These are phyloP conservation scores for Rhynchosporium secalis DNA, from an alignment of 2,329 filamentous ascomycete species.

Conservation along the genomic window DNA sequence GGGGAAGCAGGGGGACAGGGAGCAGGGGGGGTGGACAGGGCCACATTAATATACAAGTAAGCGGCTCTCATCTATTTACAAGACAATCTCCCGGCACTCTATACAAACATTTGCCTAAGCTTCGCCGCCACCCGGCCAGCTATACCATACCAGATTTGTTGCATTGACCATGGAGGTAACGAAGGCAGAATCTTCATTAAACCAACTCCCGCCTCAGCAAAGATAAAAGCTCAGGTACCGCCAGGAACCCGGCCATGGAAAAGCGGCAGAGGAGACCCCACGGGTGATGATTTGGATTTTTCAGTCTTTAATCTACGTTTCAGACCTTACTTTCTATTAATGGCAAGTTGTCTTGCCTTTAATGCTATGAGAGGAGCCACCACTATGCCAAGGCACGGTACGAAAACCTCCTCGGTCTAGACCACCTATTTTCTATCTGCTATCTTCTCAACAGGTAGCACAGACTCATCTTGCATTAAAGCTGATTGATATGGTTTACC, in stretches of 20 bases:
- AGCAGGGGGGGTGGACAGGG: constrained; percentile 1
- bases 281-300: constrained; percentile 16
- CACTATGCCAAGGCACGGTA: not conserved
- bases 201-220: not conserved
- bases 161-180: not conserved
- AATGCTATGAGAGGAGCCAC: not conserved
- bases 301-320: constrained; percentile 21
- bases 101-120: constrained; percentile 25
- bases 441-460: not conserved
- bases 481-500: not conserved
- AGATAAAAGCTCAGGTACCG: constrained; percentile 12
- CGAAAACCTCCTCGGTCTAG: constrained; percentile 1
- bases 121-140: constrained; percentile 10
- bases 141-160: constrained; percentile 8
- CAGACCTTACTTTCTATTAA: constrained; percentile 18
- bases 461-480: not conserved
- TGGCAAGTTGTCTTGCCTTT: constrained; percentile 3
- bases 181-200: not conserved
- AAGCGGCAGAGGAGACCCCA: not conserved
- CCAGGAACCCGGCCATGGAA: not conserved
- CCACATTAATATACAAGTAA: not conserved
- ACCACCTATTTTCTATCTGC: not conserved
- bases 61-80: constrained; percentile 15
- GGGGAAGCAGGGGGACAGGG: constrained; percentile 9
- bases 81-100: constrained; percentile 22